These are phyloP conservation scores for Vitis rupestris DNA, from an alignment of 164 flowering plant genomes.

Conservation along the genomic window DNA sequence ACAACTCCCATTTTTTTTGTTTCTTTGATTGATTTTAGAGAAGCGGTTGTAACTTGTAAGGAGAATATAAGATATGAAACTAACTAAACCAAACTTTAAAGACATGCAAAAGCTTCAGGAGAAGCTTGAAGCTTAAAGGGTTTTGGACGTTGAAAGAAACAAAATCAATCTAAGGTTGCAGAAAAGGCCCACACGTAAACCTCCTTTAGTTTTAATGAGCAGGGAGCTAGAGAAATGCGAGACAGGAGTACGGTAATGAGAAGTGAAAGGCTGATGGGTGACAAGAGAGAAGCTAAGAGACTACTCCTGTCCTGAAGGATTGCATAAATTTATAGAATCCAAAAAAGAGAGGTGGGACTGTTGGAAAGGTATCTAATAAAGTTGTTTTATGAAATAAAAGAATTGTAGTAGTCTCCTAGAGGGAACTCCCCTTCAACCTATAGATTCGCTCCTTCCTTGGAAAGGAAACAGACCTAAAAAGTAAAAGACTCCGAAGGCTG, in stretches of 20 bases:
- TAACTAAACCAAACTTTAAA: background rate
- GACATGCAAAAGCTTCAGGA: background rate
- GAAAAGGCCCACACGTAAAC: no score
- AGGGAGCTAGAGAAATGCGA: no score
- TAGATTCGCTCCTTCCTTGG: background rate
- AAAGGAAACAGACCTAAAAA: background rate
- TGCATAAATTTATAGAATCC: slow-evolving; percentile 2
- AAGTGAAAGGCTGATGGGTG: background rate
- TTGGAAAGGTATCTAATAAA: background rate
- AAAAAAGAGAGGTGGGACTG: background rate
- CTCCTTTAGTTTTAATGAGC: no score
- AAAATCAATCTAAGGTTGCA: background rate
- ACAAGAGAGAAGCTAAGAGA: background rate
- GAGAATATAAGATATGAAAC: background rate
- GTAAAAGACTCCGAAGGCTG: slow-evolving; percentile 4
- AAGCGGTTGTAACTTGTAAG: background rate
- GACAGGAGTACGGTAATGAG: background rate
- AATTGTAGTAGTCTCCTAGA: slow-evolving; percentile 2
- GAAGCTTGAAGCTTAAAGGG: background rate
- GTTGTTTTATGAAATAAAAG: background rate
- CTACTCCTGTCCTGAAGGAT: background rate
- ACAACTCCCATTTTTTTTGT: slow-evolving; percentile 55
- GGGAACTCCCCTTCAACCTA: slow-evolving; percentile 12
- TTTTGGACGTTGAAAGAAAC: background rate
- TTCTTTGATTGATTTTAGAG: background rate